phyloP scores from a whole-genome alignment of 306 rosid genomes.

The Hippophae tibetana region DNA sequence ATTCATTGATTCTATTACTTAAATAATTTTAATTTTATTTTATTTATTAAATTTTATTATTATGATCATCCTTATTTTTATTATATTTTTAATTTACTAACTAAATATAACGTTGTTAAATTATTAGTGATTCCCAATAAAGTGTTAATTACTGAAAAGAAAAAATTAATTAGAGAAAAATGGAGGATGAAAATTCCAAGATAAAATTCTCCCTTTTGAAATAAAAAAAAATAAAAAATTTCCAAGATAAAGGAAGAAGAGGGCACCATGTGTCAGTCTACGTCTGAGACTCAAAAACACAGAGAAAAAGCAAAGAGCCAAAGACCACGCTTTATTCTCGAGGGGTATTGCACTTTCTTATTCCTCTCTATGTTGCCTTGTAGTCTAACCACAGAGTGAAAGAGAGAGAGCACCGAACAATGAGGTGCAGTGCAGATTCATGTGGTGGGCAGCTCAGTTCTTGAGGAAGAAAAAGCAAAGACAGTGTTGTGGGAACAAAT shows the following conservation, averaged over 20 bases:
- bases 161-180: no score
- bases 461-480: conserved; percentile 26
- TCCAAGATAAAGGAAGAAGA: conserved; percentile 57
- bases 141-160: no score
- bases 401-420: conserved; percentile 11
- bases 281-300: conserved; percentile 22
- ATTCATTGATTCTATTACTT: no score
- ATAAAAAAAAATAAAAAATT: conserved; percentile 15
- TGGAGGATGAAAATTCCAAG: no score
- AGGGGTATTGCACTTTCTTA: conserved; percentile 1
- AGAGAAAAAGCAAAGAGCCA: conserved; percentile 1
- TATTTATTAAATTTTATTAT: no score
- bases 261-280: conserved; percentile 43
- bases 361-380: no score
- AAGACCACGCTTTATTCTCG: conserved; percentile 37
- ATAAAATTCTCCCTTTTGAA: no score
- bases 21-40: no score
- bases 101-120: no score
- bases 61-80: no score
- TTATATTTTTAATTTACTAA: no score
- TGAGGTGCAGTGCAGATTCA: conserved; percentile 39
- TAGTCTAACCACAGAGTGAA: conserved; percentile 17
- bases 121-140: no score
- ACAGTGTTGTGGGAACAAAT: conserved; percentile 43
- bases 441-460: conserved; percentile 77